phyloP scores from a whole-genome alignment of 106 monocot genomes.

The Acorus calamus region DNA sequence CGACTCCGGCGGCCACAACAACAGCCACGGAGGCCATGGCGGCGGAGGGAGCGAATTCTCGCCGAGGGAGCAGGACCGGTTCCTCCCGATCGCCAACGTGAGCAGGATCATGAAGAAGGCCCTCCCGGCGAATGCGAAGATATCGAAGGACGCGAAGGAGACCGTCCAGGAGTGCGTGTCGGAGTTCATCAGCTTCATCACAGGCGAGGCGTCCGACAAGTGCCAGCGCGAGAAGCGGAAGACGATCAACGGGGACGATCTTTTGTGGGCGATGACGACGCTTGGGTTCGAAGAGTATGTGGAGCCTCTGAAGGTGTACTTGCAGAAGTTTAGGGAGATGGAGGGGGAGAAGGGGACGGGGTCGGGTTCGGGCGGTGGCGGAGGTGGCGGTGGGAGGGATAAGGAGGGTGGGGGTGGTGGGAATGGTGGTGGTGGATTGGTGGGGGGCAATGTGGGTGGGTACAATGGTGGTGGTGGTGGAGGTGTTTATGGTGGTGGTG shows the following conservation, averaged over 20 bases:
- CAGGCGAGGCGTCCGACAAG: conserved; percentile 75
- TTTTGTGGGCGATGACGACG: conserved; percentile 77
- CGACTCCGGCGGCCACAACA: conserved; percentile 40
- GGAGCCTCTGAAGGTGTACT: conserved; percentile 55
- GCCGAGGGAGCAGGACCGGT: conserved; percentile 48
- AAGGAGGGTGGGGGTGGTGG: not conserved
- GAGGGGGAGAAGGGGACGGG: conserved; percentile 40
- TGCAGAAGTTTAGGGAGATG: conserved; percentile 51
- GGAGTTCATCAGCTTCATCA: conserved; percentile 73
- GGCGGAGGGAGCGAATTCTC: conserved; percentile 16
- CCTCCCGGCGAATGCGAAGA: conserved; percentile 57
- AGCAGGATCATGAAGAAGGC: conserved; percentile 73
- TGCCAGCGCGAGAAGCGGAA: conserved; percentile 73
- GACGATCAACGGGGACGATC: conserved; percentile 73
- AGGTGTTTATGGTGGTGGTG: not conserved
- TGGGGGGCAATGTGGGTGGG: not conserved
- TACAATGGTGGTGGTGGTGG: conserved; percentile 9
- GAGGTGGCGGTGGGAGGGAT: conserved; percentile 1
- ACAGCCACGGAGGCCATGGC: conserved; percentile 1
- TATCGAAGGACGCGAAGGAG: conserved; percentile 71
- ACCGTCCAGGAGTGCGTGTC: conserved; percentile 72
- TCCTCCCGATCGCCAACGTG: conserved; percentile 65
- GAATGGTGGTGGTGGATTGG: conserved; percentile 2
- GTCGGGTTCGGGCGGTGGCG: conserved; percentile 3
- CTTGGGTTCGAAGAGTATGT: conserved; percentile 71